Percentiles rank a stretch among this genome's conserved stretches.
These are phyloP conservation scores for Aspergillus mulundensis DNA, from an alignment of 495 filamentous ascomycete species.

Conservation along the genomic window DNA sequence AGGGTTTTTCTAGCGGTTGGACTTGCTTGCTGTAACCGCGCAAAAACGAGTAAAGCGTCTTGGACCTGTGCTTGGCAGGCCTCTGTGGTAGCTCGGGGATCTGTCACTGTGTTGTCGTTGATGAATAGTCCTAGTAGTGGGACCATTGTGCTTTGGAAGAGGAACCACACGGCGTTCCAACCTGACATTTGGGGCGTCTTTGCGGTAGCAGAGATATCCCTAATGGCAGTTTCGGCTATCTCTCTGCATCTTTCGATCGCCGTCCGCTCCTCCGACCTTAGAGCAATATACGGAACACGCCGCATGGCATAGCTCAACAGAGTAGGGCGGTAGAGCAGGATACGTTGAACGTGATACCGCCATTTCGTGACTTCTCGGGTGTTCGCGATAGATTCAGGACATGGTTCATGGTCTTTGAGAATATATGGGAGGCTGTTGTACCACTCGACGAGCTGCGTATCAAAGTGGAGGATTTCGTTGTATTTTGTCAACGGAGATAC, in stretches of 20 bases:
- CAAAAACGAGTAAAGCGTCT: slow-evolving; percentile 61
- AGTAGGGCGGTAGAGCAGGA: slow-evolving; percentile 73
- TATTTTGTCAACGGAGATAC: slow-evolving; percentile 61
- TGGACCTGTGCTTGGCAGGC: slow-evolving; percentile 56
- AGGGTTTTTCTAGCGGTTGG: slow-evolving; percentile 65
- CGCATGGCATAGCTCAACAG: slow-evolving; percentile 68
- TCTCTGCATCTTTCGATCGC: slow-evolving; percentile 66
- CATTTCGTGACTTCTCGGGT: slow-evolving; percentile 76
- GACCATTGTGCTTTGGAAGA: slow-evolving; percentile 76
- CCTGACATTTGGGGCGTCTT: slow-evolving; percentile 70
- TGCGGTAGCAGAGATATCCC: slow-evolving; percentile 64
- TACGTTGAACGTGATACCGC: slow-evolving; percentile 74
- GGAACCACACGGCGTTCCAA: slow-evolving; percentile 81
- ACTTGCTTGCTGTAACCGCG: slow-evolving; percentile 65
- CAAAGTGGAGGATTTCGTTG: slow-evolving; percentile 61
- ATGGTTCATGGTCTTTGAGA: slow-evolving; percentile 63
- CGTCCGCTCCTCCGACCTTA: slow-evolving; percentile 60
- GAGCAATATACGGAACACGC: slow-evolving; percentile 53
- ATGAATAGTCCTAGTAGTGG: slow-evolving; percentile 69
- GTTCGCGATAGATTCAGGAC: slow-evolving; percentile 65
- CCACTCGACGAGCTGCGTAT: slow-evolving; percentile 67
- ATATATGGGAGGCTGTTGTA: slow-evolving; percentile 67
- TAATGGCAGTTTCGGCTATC: slow-evolving; percentile 65
- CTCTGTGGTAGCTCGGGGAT: slow-evolving; percentile 49
- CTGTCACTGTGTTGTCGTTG: slow-evolving; percentile 53